A percentile compares a stretch with the other conserved stretches of the same genome.
phyloP scores from a whole-genome alignment of 2,329 filamentous ascomycete species.

The Pyricularia pennisetigena region DNA sequence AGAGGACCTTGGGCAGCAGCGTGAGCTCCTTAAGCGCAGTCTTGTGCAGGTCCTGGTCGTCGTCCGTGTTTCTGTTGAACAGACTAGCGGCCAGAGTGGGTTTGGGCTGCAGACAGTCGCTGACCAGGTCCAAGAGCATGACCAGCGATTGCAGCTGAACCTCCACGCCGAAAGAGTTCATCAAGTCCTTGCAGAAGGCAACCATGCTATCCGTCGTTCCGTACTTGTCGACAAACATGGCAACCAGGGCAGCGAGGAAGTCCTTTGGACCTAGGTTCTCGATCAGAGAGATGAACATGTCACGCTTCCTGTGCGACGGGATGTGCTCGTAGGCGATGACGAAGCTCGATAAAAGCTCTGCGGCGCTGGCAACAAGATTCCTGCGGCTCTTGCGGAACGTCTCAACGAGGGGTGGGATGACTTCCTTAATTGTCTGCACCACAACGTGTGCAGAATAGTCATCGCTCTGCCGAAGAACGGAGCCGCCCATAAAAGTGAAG shows the following conservation, averaged over 20 bases:
- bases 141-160: constrained; percentile 71
- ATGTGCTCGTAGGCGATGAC: constrained; percentile 95
- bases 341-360: constrained; percentile 89
- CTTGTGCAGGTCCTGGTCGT: constrained; percentile 36
- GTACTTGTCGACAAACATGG: constrained; percentile 87
- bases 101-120: constrained; percentile 67
- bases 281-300: constrained; percentile 75
- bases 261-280: constrained; percentile 78
- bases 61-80: constrained; percentile 46
- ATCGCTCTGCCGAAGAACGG: constrained; percentile 82
- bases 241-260: constrained; percentile 77
- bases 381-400: constrained; percentile 76
- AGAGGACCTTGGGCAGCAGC: constrained; percentile 47
- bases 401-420: constrained; percentile 82
- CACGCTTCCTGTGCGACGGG: constrained; percentile 72
- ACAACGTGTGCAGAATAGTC: constrained; percentile 97
- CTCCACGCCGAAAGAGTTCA: constrained; percentile 61
- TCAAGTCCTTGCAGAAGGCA: constrained; percentile 65
- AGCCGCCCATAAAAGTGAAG: constrained; percentile 95
- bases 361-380: constrained; percentile 68
- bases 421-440: constrained; percentile 86
- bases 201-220: constrained; percentile 64
- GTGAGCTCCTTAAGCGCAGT: constrained; percentile 45
- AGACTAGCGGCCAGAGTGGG: constrained; percentile 64
- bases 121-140: constrained; percentile 65